Conservation (phyloP, 2,329 filamentous ascomycete species). For the Rachicladosporium sp. region DNA sequence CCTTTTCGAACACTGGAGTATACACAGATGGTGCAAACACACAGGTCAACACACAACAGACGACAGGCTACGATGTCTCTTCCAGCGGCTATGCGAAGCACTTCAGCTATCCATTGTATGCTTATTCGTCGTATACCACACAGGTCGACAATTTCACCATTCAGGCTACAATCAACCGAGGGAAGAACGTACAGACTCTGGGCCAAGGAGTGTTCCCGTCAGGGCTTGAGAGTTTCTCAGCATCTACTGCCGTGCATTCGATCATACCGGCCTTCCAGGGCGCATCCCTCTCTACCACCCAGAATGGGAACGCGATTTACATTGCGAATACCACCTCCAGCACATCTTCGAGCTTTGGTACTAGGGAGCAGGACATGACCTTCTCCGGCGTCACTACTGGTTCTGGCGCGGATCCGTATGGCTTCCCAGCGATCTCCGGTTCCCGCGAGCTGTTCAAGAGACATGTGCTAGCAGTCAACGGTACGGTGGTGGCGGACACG, state of each 20-base stretch:
- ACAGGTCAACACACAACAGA: constrained; percentile 41
- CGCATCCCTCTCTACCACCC: constrained; percentile 37
- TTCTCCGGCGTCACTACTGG: constrained; percentile 36
- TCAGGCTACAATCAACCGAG: constrained; percentile 35
- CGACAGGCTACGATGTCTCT: constrained; percentile 35
- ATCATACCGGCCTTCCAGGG: constrained; percentile 21
- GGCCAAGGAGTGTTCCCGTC: constrained; percentile 45
- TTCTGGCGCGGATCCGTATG: constrained; percentile 4
- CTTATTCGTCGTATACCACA: constrained; percentile 39
- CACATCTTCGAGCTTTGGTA: constrained; percentile 41
- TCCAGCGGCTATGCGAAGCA: constrained; percentile 26
- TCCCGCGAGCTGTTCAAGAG: constrained; percentile 43
- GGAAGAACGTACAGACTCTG: constrained; percentile 35
- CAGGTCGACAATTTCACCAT: constrained; percentile 33
- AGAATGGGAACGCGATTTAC: constrained; percentile 48
- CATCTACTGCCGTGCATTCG: constrained; percentile 1
- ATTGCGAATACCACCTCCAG: constrained; percentile 33
- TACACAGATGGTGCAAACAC: constrained; percentile 43
- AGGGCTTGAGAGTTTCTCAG: constrained; percentile 45
- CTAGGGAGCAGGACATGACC: constrained; percentile 43
- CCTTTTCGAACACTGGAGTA: constrained; percentile 42
- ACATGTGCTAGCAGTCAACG: constrained; percentile 44
- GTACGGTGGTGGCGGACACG: constrained; percentile 39
- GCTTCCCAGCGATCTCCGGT: constrained; percentile 6
- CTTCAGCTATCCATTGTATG: constrained; percentile 51